These are phyloP conservation scores for Meyerozyma athensensis DNA, from an alignment of 1,139 yeast species.

Conservation along the genomic window DNA sequence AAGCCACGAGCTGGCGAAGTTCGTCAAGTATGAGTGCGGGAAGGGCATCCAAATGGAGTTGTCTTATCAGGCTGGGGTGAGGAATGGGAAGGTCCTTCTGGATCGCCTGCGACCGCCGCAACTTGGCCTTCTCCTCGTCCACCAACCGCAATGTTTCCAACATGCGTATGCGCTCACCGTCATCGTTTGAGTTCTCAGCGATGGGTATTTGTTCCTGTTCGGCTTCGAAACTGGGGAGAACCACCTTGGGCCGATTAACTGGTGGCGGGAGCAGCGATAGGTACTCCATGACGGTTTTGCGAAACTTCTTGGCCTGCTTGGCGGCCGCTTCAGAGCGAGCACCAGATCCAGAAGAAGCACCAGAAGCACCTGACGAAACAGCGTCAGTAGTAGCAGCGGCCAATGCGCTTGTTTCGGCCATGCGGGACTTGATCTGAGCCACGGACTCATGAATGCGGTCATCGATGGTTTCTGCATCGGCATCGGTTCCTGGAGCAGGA, in stretches of 20 bases:
- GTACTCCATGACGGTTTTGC: neutral
- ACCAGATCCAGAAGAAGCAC: no score
- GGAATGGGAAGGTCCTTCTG: conserved; percentile 52
- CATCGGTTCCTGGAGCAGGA: conserved; percentile 39
- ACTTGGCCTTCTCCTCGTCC: conserved; percentile 24
- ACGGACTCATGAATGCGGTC: conserved; percentile 8
- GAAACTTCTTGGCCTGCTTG: neutral
- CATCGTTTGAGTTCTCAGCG: conserved; percentile 5
- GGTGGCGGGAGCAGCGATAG: conserved; percentile 25
- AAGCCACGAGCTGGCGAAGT: conserved; percentile 33
- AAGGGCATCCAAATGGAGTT: conserved; percentile 7
- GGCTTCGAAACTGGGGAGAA: conserved; percentile 23
- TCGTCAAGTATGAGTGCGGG: conserved; percentile 30
- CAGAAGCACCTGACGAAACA: no score
- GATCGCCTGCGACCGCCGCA: conserved; percentile 46
- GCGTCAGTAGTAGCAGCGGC: neutral
- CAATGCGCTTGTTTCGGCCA: neutral
- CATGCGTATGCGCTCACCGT: conserved; percentile 20
- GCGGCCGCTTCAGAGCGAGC: no score
- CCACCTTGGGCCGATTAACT: conserved; percentile 17
- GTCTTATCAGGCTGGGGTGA: conserved; percentile 14
- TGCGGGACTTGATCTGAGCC: neutral
- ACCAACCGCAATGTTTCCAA: conserved; percentile 24
- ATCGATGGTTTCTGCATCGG: conserved; percentile 11
- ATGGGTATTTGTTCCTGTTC: conserved; percentile 19